Percentiles rank a stretch among this genome's conserved stretches.
phyloP scores from a whole-genome alignment of 345 rosid genomes.

The Leavenworthia alabamica region DNA sequence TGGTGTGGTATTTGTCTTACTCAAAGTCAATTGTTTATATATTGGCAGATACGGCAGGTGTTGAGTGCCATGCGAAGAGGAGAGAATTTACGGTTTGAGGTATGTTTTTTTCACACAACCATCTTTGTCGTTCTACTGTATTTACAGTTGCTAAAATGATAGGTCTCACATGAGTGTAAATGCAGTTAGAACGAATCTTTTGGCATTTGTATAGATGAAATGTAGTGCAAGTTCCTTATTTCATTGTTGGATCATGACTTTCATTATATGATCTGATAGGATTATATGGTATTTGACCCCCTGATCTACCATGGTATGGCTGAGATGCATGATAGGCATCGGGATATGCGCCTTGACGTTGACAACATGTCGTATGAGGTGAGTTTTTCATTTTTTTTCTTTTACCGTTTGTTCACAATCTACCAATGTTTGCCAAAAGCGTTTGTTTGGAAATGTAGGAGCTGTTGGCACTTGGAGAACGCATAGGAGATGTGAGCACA shows the following conservation, averaged over 20 bases:
- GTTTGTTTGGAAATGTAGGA: slow-evolving; percentile 39
- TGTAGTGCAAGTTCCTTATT: not conserved
- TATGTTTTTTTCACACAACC: too few species aligned
- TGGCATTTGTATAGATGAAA: not conserved
- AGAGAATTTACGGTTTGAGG: slow-evolving; percentile 75
- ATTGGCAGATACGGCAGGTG: slow-evolving; percentile 72
- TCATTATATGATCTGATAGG: slow-evolving; percentile 38
- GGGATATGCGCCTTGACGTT: slow-evolving; percentile 92
- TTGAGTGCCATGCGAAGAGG: slow-evolving; percentile 86
- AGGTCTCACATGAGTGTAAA: too few species aligned
- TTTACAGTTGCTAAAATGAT: not conserved
- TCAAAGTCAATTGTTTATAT: not conserved
- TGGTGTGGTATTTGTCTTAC: not conserved
- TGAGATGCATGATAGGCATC: slow-evolving; percentile 79
- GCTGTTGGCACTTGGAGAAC: slow-evolving; percentile 77
- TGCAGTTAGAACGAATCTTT: not conserved
- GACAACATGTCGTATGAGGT: slow-evolving; percentile 99
- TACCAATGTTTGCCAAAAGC: slow-evolving; percentile 2
- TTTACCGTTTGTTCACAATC: not conserved
- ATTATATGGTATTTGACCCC: slow-evolving; percentile 75
- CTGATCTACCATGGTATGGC: slow-evolving; percentile 60
- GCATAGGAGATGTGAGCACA: slow-evolving; percentile 81
- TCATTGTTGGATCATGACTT: not conserved
- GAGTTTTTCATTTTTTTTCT: slow-evolving; percentile 1
- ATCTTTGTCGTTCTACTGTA: not conserved